Evolutionary conservation across 176 grass and related monocot genomes (phyloP), one percentile per base, ranked within the genome.

Genomic region (Metroxylon sagu): DNA sequence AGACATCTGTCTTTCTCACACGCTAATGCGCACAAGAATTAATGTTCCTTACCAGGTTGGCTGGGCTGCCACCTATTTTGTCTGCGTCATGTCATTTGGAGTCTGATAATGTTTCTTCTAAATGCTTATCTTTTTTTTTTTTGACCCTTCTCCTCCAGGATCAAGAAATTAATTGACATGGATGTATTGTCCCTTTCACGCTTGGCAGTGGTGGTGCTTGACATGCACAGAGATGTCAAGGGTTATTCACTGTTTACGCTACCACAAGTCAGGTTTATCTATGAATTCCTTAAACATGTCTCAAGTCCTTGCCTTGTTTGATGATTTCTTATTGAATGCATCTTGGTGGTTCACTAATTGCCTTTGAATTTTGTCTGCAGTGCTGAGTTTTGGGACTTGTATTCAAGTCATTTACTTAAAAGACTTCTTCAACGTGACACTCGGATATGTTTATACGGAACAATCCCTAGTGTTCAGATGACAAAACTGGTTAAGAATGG

Each of bases 201-300:
- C 54, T 30, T 86, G 64, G 80, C 84, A 65, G 18, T 91, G 50
- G 75, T 96, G 57, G 70, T 97, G 16, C 57, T 97, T 16, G 87
- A 91, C 76, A 91, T 91, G 80, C 92, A 88, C 67, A 97, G 67
- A 74, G 92, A 97, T 59, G 72, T 84, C 10, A 97, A 97, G 69
- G 82, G 83, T 62, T 91, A 85, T 68, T 90, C 82, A 23, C 84
- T 97, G 55, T 85, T 97, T 69, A 91, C 84, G 1, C 76, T 88
- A 52, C 92, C 92, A 39, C 92, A 97, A 97, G 92, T 97, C 77
- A 91, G 87, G 92, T 91, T 58, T 12, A 14, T 2, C 35, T 43
- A 10, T 39, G 35, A 43, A 6, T 43, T 43, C 31, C 31, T 39
- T 43, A 3, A 12, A 43, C 35, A 58, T 25, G 25, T 55, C 29